Conservation (phyloP, 1,284 basidiomycete species). For the Rhodotorula sp. region DNA sequence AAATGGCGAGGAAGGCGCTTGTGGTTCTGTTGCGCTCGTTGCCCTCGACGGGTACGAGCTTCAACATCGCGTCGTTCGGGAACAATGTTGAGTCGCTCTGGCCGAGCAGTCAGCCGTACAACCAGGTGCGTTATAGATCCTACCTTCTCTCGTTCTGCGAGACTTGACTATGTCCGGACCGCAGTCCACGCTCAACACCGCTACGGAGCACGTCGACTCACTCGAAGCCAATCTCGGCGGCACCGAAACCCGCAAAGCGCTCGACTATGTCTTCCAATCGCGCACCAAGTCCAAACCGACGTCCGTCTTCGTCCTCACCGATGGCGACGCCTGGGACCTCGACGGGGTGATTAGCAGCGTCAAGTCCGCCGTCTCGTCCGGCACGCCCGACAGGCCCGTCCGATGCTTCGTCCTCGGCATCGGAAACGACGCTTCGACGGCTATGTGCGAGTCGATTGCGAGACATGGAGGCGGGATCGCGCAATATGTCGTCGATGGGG, state of each 20-base stretch:
- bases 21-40: conserved; percentile 39
- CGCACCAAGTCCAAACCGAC: conserved; percentile 38
- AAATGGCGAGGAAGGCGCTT: conserved; percentile 26
- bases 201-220: conserved; percentile 29
- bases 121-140: conserved; percentile 19
- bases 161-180: neutral
- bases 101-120: conserved; percentile 17
- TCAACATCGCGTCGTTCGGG: conserved; percentile 45
- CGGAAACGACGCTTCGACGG: conserved; percentile 29
- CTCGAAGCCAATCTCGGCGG: conserved; percentile 41
- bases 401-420: conserved; percentile 44
- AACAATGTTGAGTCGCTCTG: conserved; percentile 7
- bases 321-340: conserved; percentile 44
- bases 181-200: conserved; percentile 33
- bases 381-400: conserved; percentile 7
- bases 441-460: conserved; percentile 31
- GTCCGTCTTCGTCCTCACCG: conserved; percentile 44
- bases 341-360: conserved; percentile 24
- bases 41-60: conserved; percentile 31
- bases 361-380: neutral
- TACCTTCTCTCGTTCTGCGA: too few relatives aligned
- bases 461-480: conserved; percentile 20
- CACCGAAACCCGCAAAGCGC: conserved; percentile 39
- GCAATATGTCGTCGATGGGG: conserved; percentile 26
- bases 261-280: conserved; percentile 31